Percentiles rank a stretch among this genome's conserved stretches.
These are phyloP conservation scores for Scheffersomyces segobiensis DNA, from an alignment of 1,139 yeast genomes.

Conservation along the genomic window DNA sequence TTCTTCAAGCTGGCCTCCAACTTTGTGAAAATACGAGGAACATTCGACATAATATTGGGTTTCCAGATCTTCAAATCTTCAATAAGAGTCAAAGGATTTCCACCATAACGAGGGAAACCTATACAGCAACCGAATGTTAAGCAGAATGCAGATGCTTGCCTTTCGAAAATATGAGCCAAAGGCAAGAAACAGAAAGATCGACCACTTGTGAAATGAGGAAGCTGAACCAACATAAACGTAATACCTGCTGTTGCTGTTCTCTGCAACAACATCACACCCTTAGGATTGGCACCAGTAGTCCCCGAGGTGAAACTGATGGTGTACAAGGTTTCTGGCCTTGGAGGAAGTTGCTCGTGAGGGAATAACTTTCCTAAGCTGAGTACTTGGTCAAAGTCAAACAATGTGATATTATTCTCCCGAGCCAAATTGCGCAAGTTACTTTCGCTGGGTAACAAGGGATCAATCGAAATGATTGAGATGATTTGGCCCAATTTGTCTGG, in stretches of 20 bases:
- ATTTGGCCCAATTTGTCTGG: conserved; percentile 17
- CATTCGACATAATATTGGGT: conserved; percentile 56
- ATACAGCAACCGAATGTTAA: conserved; percentile 15
- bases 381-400: conserved; percentile 49
- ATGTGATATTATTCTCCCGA: conserved; percentile 6
- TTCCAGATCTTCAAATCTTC: conserved; percentile 58
- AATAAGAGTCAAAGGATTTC: conserved; percentile 46
- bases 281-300: conserved; percentile 68
- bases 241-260: conserved; percentile 49
- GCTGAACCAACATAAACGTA: conserved; percentile 25
- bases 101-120: conserved; percentile 30
- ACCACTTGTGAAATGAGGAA: conserved; percentile 5
- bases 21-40: conserved; percentile 67
- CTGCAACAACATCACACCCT: conserved; percentile 68
- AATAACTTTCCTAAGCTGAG: conserved; percentile 53
- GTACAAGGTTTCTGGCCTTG: conserved; percentile 53
- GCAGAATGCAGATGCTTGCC: conserved; percentile 18
- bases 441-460: conserved; percentile 16
- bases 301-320: conserved; percentile 81
- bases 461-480: conserved; percentile 21
- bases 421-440: conserved; percentile 15
- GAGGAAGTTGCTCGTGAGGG: conserved; percentile 48
- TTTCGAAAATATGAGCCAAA: conserved; percentile 26
- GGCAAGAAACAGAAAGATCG: conserved; percentile 22
- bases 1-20: conserved; percentile 55